Evolutionary conservation across 164 flowering plant species (phyloP), one percentile per base, ranked within the genome.

Genomic region (Nymphaea colorata): DNA sequence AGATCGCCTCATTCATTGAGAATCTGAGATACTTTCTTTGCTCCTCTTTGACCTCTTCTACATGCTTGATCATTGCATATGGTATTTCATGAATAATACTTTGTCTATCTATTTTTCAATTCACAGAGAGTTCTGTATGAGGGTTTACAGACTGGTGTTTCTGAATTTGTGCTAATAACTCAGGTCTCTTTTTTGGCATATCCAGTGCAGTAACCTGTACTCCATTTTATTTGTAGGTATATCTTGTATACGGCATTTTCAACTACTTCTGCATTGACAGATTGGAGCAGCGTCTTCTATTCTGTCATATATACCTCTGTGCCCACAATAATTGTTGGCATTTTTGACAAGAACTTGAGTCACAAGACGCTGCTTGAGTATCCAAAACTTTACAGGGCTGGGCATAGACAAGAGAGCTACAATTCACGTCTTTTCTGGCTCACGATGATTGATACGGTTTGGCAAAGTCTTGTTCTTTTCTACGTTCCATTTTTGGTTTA

Each of bases 391-490:
- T 92, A 92, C 80, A 80, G 84, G 43, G 86, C 89, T 4, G 98
- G 98, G 64, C 85, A 88, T 72, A 82, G 98, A 71, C 88, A 87
- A 4, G 98, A 92, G 75, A 87, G 92, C 69, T 92, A 92, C 74
- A 92, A 89, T 68, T 67, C 82, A 80, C 72, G 71, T 6, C 89
- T 92, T 45, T 92, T 92, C 77, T 89, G 96, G 98, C 69, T 89
- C 65, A 85, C 94, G 42, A 92, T 92, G 98, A 66, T 81, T 5
- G 98, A 92, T 74, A 92, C 96, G n/a, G 69, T 92, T 18, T 92
- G 98, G 98, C 98, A 92, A 78, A 92, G 98, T 72, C 88, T 89
- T 71, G 96, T 84, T 73, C 86, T 92, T 59, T 92, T 92, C 79
- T 85, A 77, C 65, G 69, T 88, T 25, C 98, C 98, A 47, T 44